Evolutionary conservation across 805 yeast genomes (phyloP), one percentile per base, ranked within the genome.

Genomic region (Cyberlindnera maritima): DNA sequence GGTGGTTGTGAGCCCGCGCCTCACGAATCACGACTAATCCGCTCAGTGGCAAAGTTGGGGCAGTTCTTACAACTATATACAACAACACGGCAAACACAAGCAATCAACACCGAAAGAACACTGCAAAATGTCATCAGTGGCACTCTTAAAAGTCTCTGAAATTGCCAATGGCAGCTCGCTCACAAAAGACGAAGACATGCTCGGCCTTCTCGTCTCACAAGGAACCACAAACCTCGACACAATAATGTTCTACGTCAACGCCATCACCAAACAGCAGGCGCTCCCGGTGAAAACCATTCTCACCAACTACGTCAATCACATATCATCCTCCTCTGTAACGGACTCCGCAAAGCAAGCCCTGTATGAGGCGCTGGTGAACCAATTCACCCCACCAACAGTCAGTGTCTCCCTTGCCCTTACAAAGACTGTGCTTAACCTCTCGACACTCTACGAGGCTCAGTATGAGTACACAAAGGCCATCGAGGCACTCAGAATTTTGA

Each of bases 351-450:
- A 33, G 33, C 41, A 36, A 26, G 19, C 29, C 5, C 26, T 50
- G 3, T 56, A 54, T 20, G 49, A 50, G 15, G 29, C 42, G 1
- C 17, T 56, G 8, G 29, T 56, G 12, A 23, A 41, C 4, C 41
- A 28, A 10, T 50, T 57, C 36, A 46, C 61, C 1, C 61, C 60
- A 8, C 60, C 61, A 36, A 54, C 60, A 2, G 46, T 52, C 1
- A 39, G 40, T 3, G 47, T 51, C 25, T 43, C 44, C 13, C 28
- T 41, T 1, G 52, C 58, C 0, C 37, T 54, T 7, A 51, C 54
- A 29, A 48, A 48, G 29, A 32, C 44, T 6, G 48, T 46, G 2
- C 28, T 53, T 17, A 47, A 46, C 32, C 43, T 57, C 11, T 36
- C 53, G 1, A 20, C 43, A 2, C 43, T 57, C 2, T 47, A 52